Evolutionary conservation across 208 protist species (phyloP), one percentile per base, ranked within the genome.

Genomic region (Porcisia hertigi): DNA sequence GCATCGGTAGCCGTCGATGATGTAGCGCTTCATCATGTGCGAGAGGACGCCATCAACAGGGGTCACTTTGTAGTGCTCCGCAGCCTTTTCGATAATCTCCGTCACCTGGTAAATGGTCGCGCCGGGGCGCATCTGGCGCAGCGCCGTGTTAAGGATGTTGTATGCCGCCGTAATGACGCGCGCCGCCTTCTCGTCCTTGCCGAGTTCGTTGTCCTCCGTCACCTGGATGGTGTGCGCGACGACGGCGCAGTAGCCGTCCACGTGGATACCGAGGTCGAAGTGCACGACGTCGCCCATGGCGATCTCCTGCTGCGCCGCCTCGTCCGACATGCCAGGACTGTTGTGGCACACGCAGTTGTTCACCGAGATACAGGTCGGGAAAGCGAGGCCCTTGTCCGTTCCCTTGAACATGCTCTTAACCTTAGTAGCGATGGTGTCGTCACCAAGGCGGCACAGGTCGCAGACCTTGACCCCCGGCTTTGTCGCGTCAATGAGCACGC

Each of bases 341-440:
- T 97, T 99, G 90, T 99, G 98, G 73, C 98, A 99, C 65, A 98
- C 97, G 83, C 90, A 96, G 87, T 99, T 95, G 90, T 99, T 99
- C 30, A 99, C 89, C 34, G 97, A 99, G 70, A 99, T 88, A 87
- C 98, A 99, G 3, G 99, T 99, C 60, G 99, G 99, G 92, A 99
- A 99, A 58, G 98, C 99, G 65, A 99, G 92, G 69, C 99, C 99
- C 86, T 99, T 99, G 77, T 99, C 96, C 9, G 98, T 89, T 23
- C 93, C 91, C 77, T 93, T 96, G 88, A 96, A 98, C 92, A 98
- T 96, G n/a, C 88, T 93, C 86, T 91, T 94, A 0, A 97, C 79
- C 76, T 97, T 96, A 73, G 91, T 82, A 63, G 72, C 62, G 60
- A 98, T 95, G 39, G 90, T 96, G 43, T 94, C 91, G 75, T 98